A percentile compares a stretch with the other conserved stretches of the same genome.
These are phyloP conservation scores for Yarrowia bubula DNA, from an alignment of 805 yeast genomes.

Conservation along the genomic window DNA sequence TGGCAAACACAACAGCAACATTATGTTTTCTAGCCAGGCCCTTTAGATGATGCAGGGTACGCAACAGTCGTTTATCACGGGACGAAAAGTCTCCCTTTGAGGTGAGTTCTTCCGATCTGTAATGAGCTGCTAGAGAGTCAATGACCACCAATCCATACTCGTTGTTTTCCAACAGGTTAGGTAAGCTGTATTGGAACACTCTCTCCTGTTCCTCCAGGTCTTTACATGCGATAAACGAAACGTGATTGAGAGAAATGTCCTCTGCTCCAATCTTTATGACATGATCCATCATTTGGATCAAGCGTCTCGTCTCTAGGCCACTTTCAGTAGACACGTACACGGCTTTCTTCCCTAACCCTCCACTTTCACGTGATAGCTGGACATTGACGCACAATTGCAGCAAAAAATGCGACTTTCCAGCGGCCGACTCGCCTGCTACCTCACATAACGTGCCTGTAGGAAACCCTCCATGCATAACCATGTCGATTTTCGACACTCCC, in stretches of 20 bases:
- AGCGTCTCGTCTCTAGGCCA: conserved; percentile 61
- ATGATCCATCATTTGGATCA: conserved; percentile 48
- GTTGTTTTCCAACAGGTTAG: conserved; percentile 48
- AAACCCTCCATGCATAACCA: conserved; percentile 55
- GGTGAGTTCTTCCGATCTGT: conserved; percentile 51
- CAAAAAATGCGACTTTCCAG: conserved; percentile 81
- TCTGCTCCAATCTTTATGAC: neutral
- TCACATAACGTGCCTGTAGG: conserved; percentile 61
- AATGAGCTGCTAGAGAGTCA: conserved; percentile 80
- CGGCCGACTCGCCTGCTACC: conserved; percentile 77
- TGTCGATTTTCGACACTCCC: conserved; percentile 54
- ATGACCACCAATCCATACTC: conserved; percentile 58
- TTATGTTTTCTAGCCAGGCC: conserved; percentile 48
- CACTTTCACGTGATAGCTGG: conserved; percentile 49
- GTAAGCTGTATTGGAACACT: conserved; percentile 66
- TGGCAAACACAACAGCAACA: conserved; percentile 67
- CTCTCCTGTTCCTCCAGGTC: conserved; percentile 75
- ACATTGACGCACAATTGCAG: conserved; percentile 63
- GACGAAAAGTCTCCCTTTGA: neutral
- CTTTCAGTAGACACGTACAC: conserved; percentile 81
- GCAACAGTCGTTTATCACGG: conserved; percentile 28
- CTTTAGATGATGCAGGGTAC: conserved; percentile 50
- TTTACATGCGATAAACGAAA: conserved; percentile 57
- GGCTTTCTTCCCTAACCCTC: conserved; percentile 52
- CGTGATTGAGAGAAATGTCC: conserved; percentile 41